A percentile compares a stretch with the other conserved stretches of the same genome.
Conservation (phyloP, 257 asterid species). For the Gentiana straminea region DNA sequence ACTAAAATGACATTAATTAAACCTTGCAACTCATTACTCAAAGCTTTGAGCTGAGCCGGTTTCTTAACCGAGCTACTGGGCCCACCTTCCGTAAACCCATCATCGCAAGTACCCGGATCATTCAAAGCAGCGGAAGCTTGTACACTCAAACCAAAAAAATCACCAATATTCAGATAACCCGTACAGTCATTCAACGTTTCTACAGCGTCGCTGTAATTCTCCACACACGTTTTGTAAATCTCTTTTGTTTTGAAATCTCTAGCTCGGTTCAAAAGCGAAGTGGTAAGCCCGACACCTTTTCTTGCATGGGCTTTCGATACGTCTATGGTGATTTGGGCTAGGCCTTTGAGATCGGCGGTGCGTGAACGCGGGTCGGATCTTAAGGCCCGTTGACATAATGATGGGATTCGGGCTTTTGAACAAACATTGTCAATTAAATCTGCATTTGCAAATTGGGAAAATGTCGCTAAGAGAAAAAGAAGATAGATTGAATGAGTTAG, state of each 20-base stretch:
- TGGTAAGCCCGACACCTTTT: neutral
- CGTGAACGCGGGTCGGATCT: slow-evolving; percentile 16
- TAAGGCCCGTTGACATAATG: slow-evolving; percentile 6
- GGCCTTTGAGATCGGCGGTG: slow-evolving; percentile 7
- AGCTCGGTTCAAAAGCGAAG: neutral
- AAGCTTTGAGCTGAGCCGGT: slow-evolving; percentile 15
- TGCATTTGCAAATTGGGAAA: slow-evolving; percentile 1
- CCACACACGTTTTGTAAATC: slow-evolving; percentile 17
- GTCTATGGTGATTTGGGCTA: slow-evolving; percentile 8
- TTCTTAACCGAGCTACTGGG: neutral
- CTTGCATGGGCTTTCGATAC: neutral
- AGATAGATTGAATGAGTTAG: too few species aligned
- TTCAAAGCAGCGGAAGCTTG: slow-evolving; percentile 21
- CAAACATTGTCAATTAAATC: slow-evolving; percentile 23
- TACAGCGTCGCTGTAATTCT: slow-evolving; percentile 8
- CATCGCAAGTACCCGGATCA: slow-evolving; percentile 18
- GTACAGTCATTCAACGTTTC: slow-evolving; percentile 7
- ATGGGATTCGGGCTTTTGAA: neutral
- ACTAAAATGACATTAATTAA: slow-evolving; percentile 9
- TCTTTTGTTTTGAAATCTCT: neutral
- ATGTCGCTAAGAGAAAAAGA: too few species aligned
- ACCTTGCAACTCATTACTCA: slow-evolving; percentile 8
- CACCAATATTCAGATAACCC: neutral
- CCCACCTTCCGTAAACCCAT: slow-evolving; percentile 5
- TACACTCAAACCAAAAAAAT: neutral